Base-by-base conservation (phyloP, 352 stramenopile genomes). In the Phytophthora quininea region DNA sequence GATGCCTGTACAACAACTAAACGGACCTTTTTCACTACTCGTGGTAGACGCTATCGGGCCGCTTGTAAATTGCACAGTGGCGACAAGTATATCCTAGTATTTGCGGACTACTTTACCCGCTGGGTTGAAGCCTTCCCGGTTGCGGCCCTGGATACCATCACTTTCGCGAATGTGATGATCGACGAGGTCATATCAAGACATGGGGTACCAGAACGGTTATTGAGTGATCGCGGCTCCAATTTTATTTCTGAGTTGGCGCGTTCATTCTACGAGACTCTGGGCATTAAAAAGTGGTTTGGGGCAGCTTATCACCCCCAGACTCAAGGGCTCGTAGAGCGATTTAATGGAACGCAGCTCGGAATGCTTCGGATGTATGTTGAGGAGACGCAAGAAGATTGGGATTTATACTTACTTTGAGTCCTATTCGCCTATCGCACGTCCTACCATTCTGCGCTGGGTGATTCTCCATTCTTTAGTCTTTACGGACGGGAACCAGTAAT, bases 271-370 rank as follows among this genome's bases (percentile, higher is more conserved):
- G 42, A 48, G 42, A 48, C 42, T n/a, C 42, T 48, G 12, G n/a
- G 42, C 7, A 27, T 48, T 14, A 57, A 57, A 35, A 57, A 47
- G n/a, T 19, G n/a, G 29, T 4, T 57, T 48, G 35, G 51, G 3
- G 32, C 51, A 19, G 51, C 51, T 1, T 57, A 57, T 19, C 51
- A 57, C 27, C 51, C 51, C 1, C 51, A 57, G 15, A 57, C 51
- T 0, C 51, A 57, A 32, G 51, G 51, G 0, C 19, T 57, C 4
- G 51, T 48, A 7, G 51, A 57, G 15, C 51, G 35, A 0, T 57
- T 57, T 33, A 57, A 57, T 27, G 51, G 51, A 0, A 57, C 51
- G 0, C 7, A 47, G 0, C 40, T 57, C 4, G 15, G 51, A 1
- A 57, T 57, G 51, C 8, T 57, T 9, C n/a, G 19, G 6, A 57